Evolutionary conservation across 2,329 filamentous ascomycete species (phyloP).

Genomic region (Hypoxylon sp.): DNA sequence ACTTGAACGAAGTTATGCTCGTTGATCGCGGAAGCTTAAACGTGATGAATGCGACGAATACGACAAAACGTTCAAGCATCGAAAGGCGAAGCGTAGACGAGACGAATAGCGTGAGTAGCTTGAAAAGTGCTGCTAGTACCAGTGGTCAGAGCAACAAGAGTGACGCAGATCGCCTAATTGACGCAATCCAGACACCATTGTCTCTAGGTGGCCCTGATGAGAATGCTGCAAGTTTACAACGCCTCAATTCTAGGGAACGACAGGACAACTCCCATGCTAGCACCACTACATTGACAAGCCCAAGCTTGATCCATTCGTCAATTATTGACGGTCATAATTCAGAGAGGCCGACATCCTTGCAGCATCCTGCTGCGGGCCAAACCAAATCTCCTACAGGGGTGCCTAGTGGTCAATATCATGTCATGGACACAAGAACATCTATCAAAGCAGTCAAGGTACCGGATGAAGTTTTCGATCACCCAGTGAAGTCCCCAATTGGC

Average conservation of each 20-base stretch:
- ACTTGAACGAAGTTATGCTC: conserved; percentile 72
- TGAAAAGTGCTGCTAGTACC: conserved; percentile 62
- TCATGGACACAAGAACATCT: conserved; percentile 63
- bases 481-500: conserved; percentile 51
- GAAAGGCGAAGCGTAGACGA: conserved; percentile 58
- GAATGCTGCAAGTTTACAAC: conserved; percentile 33
- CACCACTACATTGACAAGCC: conserved; percentile 31
- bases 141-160: conserved; percentile 68
- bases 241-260: conserved; percentile 43
- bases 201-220: conserved; percentile 58
- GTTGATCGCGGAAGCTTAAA: conserved; percentile 63
- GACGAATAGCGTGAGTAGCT: conserved; percentile 58
- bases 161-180: conserved; percentile 79
- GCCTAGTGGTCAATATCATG: conserved; percentile 56
- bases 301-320: conserved; percentile 5
- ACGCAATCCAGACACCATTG: conserved; percentile 76
- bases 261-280: conserved; percentile 29
- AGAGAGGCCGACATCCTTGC: conserved; percentile 20
- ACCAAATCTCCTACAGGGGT: conserved; percentile 34
- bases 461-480: conserved; percentile 61
- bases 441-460: conserved; percentile 65
- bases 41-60: conserved; percentile 38
- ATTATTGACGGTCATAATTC: background rate
- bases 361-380: conserved; percentile 16
- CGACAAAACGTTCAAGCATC: conserved; percentile 40